These are phyloP conservation scores for Saturnispora quitensis DNA, from an alignment of 805 yeast genomes.

Conservation along the genomic window DNA sequence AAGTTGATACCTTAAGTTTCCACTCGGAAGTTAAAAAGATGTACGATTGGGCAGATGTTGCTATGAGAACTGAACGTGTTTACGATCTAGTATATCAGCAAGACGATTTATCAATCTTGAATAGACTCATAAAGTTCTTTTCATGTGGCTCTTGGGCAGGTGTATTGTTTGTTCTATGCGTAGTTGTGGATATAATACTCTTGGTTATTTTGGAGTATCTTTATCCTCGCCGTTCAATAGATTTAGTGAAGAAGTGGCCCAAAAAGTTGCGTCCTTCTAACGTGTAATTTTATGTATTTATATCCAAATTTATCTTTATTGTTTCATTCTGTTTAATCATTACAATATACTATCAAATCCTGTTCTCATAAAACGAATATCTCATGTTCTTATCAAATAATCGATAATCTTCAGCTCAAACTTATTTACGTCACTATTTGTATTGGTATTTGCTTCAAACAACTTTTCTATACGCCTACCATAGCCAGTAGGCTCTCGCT, in stretches of 20 bases:
- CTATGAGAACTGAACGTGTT: conserved; percentile 74
- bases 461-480: neutral
- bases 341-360: neutral
- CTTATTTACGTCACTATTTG: neutral
- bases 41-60: conserved; percentile 92
- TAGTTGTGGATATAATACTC: conserved; percentile 68
- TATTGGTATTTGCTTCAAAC: neutral
- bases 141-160: conserved; percentile 81
- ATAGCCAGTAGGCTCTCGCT: neutral
- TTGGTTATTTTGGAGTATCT: conserved; percentile 55
- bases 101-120: conserved; percentile 34
- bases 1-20: conserved; percentile 63
- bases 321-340: neutral
- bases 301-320: neutral
- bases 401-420: neutral
- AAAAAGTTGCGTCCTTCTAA: conserved; percentile 8
- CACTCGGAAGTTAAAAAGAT: conserved; percentile 69
- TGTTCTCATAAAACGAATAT: neutral
- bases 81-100: conserved; percentile 39
- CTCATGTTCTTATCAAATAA: neutral
- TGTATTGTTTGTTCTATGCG: conserved; percentile 67
- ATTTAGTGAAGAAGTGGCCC: conserved; percentile 77
- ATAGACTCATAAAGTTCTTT: conserved; percentile 55
- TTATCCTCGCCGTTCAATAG: conserved; percentile 64
- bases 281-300: neutral